Evolutionary conservation across 805 yeast genomes (phyloP).

Genomic region (Phaffomyces antillensis): DNA sequence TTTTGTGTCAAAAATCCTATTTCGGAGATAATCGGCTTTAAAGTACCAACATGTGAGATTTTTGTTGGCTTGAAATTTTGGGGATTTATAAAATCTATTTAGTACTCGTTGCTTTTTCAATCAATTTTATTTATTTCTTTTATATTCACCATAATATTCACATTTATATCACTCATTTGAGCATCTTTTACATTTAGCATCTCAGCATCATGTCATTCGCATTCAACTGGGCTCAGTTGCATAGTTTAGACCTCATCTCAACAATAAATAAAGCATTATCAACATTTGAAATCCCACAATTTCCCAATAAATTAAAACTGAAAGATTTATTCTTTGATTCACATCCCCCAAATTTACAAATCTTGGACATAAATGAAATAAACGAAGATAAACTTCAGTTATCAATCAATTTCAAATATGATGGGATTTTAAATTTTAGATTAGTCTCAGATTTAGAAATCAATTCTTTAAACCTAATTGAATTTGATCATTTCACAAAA

Average conservation of each 20-base stretch:
- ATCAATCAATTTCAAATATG: conserved; percentile 18
- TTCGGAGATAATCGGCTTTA: too few species aligned
- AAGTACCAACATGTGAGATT: too few species aligned
- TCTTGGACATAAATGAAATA: conserved; percentile 19
- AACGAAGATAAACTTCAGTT: conserved; percentile 15
- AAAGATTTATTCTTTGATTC: conserved; percentile 12
- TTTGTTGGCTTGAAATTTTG: too few species aligned
- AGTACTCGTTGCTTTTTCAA: too few species aligned
- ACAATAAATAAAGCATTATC: conserved; percentile 18
- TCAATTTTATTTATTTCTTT: too few species aligned
- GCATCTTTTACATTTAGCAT: not conserved
- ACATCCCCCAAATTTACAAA: conserved; percentile 15
- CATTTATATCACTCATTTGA: not conserved
- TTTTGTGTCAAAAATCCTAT: too few species aligned
- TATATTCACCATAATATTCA: not conserved
- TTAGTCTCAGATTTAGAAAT: conserved; percentile 19
- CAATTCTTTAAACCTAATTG: conserved; percentile 19
- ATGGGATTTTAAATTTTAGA: conserved; percentile 15
- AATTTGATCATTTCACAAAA: conserved; percentile 20
- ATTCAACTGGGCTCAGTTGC: conserved; percentile 19
- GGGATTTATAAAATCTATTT: too few species aligned
- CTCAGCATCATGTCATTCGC: conserved; percentile 16
- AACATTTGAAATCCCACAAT: conserved; percentile 10
- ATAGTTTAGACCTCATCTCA: conserved; percentile 16
- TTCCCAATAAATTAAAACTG: conserved; percentile 17